Evolutionary conservation across 306 rosid species (phyloP).

Genomic region (Prosopis cineraria): DNA sequence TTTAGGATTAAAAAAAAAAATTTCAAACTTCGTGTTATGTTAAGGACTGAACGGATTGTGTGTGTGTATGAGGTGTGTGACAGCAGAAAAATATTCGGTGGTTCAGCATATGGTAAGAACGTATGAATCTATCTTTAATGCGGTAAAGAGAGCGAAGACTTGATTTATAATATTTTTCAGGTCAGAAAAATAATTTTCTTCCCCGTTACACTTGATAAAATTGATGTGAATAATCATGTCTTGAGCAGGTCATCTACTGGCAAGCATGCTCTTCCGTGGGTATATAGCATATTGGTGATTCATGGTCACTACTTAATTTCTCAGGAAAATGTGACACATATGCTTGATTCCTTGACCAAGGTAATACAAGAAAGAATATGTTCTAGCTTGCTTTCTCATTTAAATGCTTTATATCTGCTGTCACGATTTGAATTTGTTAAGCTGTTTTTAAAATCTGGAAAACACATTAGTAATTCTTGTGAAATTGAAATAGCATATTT

Average conservation of each 20-base stretch:
- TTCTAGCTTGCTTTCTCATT: conserved; percentile 26
- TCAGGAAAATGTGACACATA: conserved; percentile 44
- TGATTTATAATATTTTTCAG: conserved; percentile 22
- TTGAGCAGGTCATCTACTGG: conserved; percentile 66
- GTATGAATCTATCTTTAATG: conserved; percentile 7
- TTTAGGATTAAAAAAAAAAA: no score
- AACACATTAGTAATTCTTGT: background rate
- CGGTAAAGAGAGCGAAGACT: background rate
- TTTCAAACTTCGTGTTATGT: no score
- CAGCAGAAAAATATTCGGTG: background rate
- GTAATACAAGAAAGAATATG: conserved; percentile 34
- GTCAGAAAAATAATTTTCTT: conserved; percentile 2
- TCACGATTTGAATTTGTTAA: conserved; percentile 24
- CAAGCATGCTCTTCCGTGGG: conserved; percentile 82
- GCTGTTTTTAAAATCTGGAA: background rate
- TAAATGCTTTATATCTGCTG: conserved; percentile 23
- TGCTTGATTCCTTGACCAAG: conserved; percentile 69
- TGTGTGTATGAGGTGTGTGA: background rate
- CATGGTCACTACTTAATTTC: conserved; percentile 60
- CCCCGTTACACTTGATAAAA: conserved; percentile 11
- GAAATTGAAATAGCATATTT: conserved; percentile 25
- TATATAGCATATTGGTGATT: conserved; percentile 67
- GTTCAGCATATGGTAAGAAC: background rate
- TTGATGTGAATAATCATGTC: conserved; percentile 33
- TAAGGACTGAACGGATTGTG: no score